Evolutionary conservation across 169 alveolate genomes (phyloP).

Genomic region (Pseudocohnilembus persalinus): DNA sequence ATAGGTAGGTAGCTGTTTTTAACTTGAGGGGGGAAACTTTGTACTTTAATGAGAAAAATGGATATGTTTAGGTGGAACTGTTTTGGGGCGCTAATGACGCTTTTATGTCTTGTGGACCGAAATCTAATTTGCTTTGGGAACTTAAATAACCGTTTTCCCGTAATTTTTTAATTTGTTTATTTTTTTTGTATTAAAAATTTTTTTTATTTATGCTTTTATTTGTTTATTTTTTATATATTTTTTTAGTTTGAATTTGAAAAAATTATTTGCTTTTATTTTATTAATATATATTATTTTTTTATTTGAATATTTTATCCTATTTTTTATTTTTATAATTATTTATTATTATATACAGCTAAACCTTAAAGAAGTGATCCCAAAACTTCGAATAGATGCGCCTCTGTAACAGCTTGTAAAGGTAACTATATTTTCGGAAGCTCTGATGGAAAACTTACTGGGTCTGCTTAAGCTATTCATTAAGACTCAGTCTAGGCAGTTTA

Average conservation of each 20-base stretch:
- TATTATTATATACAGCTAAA: neutral
- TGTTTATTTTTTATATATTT: too few species aligned
- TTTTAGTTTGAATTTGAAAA: too few species aligned
- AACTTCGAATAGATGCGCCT: neutral
- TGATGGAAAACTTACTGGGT: neutral
- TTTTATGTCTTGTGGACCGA: neutral
- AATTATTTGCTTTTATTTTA: too few species aligned
- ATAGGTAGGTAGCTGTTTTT: constrained; percentile 69
- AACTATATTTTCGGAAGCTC: neutral
- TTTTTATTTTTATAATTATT: too few species aligned
- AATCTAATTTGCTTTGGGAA: too few species aligned
- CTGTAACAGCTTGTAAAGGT: neutral
- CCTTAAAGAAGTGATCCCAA: neutral
- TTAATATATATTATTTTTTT: too few species aligned
- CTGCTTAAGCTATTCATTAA: neutral
- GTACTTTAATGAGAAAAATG: neutral
- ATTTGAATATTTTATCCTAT: too few species aligned
- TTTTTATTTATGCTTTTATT: too few species aligned
- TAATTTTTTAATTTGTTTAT: too few species aligned
- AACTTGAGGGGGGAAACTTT: constrained; percentile 37
- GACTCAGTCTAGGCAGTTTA: too few species aligned
- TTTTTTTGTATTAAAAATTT: too few species aligned
- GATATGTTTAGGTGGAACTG: neutral
- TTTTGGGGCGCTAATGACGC: neutral
- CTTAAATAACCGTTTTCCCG: too few species aligned